phyloP scores from a whole-genome alignment of 2,329 filamentous ascomycete genomes.

The Amesomyces nigricolor region DNA sequence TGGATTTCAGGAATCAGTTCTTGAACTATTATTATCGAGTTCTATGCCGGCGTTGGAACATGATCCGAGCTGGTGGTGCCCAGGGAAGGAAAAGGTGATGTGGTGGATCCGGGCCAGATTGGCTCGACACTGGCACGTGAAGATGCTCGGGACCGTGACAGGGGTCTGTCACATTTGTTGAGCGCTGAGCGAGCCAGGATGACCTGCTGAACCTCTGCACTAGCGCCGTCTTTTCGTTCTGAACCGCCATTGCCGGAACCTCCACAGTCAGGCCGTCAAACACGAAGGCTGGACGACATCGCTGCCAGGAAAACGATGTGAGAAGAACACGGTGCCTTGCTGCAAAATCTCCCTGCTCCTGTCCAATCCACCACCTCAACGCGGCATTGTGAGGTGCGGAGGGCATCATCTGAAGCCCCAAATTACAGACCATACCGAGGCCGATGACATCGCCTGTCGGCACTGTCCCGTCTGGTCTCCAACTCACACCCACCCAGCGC shows the following conservation, averaged over 20 bases:
- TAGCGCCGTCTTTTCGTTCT: slow-evolving; percentile 18
- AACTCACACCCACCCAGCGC: background rate
- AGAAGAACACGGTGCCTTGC: slow-evolving; percentile 11
- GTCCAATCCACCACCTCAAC: background rate
- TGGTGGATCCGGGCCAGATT: slow-evolving; percentile 7
- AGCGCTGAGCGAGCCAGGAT: slow-evolving; percentile 10
- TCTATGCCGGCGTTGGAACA: no score
- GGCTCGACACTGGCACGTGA: slow-evolving; percentile 21
- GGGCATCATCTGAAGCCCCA: background rate
- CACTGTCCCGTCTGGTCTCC: slow-evolving; percentile 7
- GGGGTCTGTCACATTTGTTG: slow-evolving; percentile 23
- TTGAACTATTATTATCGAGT: no score
- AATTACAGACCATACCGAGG: slow-evolving; percentile 16
- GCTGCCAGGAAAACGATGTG: slow-evolving; percentile 9
- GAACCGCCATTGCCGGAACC: slow-evolving; percentile 9
- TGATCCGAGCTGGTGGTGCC: background rate
- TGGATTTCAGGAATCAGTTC: no score
- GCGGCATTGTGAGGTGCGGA: background rate
- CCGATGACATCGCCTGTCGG: slow-evolving; percentile 19
- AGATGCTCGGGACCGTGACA: slow-evolving; percentile 10
- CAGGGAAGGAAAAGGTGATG: background rate
- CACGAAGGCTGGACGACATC: background rate
- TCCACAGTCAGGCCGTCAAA: background rate
- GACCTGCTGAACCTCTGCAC: slow-evolving; percentile 17
- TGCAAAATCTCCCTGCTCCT: slow-evolving; percentile 14